Base-by-base conservation (phyloP, 495 filamentous ascomycete species). In the Aspergillus olivimuriae region DNA sequence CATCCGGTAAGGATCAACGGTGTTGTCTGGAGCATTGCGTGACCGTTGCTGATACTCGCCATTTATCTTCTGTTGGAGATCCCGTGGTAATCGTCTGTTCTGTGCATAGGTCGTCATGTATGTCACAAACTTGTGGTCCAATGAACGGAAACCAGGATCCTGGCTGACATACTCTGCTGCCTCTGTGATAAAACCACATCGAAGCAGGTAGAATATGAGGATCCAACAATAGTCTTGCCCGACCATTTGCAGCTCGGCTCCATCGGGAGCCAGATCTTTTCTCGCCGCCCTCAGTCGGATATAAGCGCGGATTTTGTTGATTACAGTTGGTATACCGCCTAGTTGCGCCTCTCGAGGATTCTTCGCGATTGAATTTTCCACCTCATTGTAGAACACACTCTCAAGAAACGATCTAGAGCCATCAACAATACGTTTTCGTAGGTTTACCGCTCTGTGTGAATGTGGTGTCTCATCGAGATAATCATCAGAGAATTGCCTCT, bases 1-100 rank as follows among this genome's bases (percentile, higher is more conserved):
- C 79, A 94, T 89, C 33, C 89, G 81, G 66, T 92, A 99, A 28
- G 92, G 94, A 68, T 99, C 91, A 49, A 91, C 79, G 11, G 84
- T 83, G 46, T 89, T 83, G 41, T 94, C 87, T 9, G 87, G 86
- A 8, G 87, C 86, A 56, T 90, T 87, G 34, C 86, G 80, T 15
- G 78, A 69, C 32, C 88, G 82, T 52, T 89, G 85, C 47, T 86
- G 86, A 63, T 94, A 97, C 56, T 95, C 89, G 41, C 80, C 83
- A 49, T 82, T 86, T 61, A 95, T 94, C 30, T 84, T 83, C 48
- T 87, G 83, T 51, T 91, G 89, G 45, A 94, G 61, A 33, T 87
- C 81, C 31, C 82, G 73, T 20, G 77, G 81, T 6, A 99, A 66
- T 34, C 86, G 75, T 52, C 84, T 76, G 48, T 69, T 73, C 44